A percentile compares a stretch with the other conserved stretches of the same genome.
phyloP scores from a whole-genome alignment of 192 early-diverging fungal species.

The Spizellomyces punctatus region DNA sequence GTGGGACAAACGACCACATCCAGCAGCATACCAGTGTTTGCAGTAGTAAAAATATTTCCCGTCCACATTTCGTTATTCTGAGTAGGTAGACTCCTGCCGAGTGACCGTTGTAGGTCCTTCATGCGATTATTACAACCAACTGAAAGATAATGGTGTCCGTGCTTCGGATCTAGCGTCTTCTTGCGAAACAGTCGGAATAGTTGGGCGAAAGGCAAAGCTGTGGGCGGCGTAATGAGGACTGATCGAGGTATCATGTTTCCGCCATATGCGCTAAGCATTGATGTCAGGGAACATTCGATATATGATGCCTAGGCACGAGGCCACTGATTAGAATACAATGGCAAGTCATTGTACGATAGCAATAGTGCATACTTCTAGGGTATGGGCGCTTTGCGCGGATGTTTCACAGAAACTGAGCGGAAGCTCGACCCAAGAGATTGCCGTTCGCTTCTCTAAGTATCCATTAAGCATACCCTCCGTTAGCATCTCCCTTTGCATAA shows the following conservation, averaged over 20 bases:
- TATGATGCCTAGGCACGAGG: background rate
- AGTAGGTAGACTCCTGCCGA: background rate
- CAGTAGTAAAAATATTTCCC: background rate
- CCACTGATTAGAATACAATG: background rate
- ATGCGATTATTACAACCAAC: background rate
- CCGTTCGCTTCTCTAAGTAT: constrained; percentile 8
- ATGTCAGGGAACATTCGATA: background rate
- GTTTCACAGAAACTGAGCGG: background rate
- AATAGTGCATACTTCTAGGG: no score
- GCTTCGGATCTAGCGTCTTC: constrained; percentile 9
- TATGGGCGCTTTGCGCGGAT: no score
- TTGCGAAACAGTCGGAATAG: constrained; percentile 1
- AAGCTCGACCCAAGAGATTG: constrained; percentile 10
- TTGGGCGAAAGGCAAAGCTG: constrained; percentile 3
- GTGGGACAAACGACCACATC: no score
- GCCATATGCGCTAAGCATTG: constrained; percentile 17
- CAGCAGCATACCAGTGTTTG: no score
- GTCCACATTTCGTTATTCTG: background rate
- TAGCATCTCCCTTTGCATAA: background rate
- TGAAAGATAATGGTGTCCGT: background rate
- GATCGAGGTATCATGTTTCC: constrained; percentile 3
- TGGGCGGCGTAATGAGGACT: background rate
- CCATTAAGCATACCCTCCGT: constrained; percentile 9
- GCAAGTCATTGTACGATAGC: background rate
- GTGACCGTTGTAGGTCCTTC: background rate